Base-by-base conservation (phyloP, 441 rosid species). In the Hura crepitans region DNA sequence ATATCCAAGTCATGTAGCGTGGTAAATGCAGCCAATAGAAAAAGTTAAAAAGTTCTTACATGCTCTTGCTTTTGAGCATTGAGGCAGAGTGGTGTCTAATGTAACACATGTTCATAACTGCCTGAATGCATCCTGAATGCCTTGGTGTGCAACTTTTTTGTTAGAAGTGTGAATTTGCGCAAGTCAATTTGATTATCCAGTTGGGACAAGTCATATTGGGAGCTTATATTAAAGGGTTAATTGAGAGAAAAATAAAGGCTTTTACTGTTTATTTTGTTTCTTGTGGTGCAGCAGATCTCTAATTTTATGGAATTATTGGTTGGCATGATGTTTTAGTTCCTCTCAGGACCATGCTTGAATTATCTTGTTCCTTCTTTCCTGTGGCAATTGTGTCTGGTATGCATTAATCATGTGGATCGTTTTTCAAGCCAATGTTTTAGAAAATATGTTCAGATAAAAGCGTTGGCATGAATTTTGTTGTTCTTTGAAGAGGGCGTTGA, bases 381-480 rank as follows among this genome's bases (percentile, higher is more conserved):
- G 5, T 42, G 60, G 53, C 22, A 17, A 22, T 15, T 14, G 4
- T 10, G 31, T 35, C 55, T 11, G n/a, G 15, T 57, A 18, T 27
- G 54, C 11, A 59, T 55, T 27, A 42, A 47, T 42, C 11, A 17
- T 46, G 9, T 68, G 54, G 63, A 62, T 56, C 64, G 54, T 43
- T 54, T 14, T 49, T n/a, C n/a, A 7, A 39, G 35, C n/a, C 37
- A 17, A n/a, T 37, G 46, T 13, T 37, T 50, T 62, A 23, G 66
- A 62, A 23, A 62, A 22, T 42, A 42, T 20, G n/a, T 59, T 61
- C 2, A 61, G 14, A n/a, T 37, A 15, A 27, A 55, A 33, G 42
- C 33, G 33, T 23, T 43, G 20, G 28, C 64, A 37, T 62, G 28
- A 62, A 62, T 25, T 39, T 15, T 42, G 18, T 11, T 20, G 15